Evolutionary conservation across 495 filamentous ascomycete species (phyloP).

Genomic region (Hypomontagnella submonticulosa): DNA sequence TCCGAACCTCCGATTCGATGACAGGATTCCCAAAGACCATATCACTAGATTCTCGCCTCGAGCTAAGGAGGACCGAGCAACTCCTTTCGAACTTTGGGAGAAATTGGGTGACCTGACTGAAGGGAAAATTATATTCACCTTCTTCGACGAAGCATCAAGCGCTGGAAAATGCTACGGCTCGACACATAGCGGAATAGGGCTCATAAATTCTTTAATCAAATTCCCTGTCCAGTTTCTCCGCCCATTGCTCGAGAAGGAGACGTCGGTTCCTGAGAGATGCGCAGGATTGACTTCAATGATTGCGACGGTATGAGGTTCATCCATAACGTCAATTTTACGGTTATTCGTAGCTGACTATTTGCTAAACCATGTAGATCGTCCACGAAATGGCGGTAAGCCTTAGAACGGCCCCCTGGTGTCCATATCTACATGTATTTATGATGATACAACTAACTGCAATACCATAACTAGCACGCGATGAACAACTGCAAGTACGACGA

Average conservation of each 20-base stretch:
- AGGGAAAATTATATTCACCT: not conserved
- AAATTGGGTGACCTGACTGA: not conserved
- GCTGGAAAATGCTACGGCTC: too few species aligned
- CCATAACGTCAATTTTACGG: not conserved
- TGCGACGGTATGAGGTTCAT: not conserved
- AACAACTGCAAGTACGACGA: not conserved
- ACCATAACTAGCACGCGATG: slow-evolving; percentile 12
- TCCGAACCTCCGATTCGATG: too few species aligned
- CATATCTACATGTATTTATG: not conserved
- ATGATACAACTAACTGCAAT: not conserved
- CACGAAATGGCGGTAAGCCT: slow-evolving; percentile 17
- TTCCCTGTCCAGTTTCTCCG: not conserved
- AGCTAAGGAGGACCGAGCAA: too few species aligned
- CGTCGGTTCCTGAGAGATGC: slow-evolving; percentile 1
- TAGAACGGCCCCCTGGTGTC: not conserved
- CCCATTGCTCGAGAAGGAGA: not conserved
- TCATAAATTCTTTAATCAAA: too few species aligned
- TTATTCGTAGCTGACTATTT: not conserved
- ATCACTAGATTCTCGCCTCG: too few species aligned
- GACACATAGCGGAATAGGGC: too few species aligned
- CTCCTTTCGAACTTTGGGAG: too few species aligned
- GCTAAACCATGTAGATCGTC: not conserved
- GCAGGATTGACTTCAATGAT: not conserved
- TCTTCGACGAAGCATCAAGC: slow-evolving; percentile 7
- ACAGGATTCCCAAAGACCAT: too few species aligned